phyloP scores from a whole-genome alignment of 1,284 basidiomycete species.

The Boletellus deceptivus region DNA sequence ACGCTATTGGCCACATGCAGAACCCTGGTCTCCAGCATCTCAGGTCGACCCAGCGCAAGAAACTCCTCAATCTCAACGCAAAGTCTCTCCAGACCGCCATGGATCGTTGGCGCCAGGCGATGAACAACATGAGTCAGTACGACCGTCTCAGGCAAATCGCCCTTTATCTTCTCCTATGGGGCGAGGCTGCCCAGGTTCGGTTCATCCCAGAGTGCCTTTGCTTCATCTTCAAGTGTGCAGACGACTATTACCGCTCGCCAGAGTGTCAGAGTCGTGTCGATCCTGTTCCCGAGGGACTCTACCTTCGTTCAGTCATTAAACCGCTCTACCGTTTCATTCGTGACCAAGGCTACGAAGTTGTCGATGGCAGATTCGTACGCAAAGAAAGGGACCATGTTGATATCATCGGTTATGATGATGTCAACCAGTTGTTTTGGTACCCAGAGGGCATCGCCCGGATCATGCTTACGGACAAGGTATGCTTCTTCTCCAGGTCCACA shows the following conservation, averaged over 20 bases:
- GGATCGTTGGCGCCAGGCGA: constrained; percentile 94
- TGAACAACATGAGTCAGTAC: constrained; percentile 99
- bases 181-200: constrained; percentile 97
- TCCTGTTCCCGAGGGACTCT: constrained; percentile 93
- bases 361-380: constrained; percentile 93
- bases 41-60: constrained; percentile 55
- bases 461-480: constrained; percentile 81
- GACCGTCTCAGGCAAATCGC: constrained; percentile 97
- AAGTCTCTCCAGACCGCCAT: constrained; percentile 89
- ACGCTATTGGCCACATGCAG: constrained; percentile 91
- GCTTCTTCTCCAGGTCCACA: constrained; percentile 8
- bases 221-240: constrained; percentile 99
- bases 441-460: constrained; percentile 97
- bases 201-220: constrained; percentile 97
- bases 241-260: constrained; percentile 99
- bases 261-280: constrained; percentile 96
- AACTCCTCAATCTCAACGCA: constrained; percentile 50
- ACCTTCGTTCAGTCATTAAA: constrained; percentile 88
- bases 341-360: constrained; percentile 96
- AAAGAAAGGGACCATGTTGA: constrained; percentile 92
- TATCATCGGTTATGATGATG: constrained; percentile 98
- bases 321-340: constrained; percentile 97
- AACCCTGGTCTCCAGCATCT: constrained; percentile 89
- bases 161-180: constrained; percentile 95
- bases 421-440: constrained; percentile 99